These are phyloP conservation scores for Volvox carteri DNA, from an alignment of 163 green algal genomes.

Conservation along the genomic window DNA sequence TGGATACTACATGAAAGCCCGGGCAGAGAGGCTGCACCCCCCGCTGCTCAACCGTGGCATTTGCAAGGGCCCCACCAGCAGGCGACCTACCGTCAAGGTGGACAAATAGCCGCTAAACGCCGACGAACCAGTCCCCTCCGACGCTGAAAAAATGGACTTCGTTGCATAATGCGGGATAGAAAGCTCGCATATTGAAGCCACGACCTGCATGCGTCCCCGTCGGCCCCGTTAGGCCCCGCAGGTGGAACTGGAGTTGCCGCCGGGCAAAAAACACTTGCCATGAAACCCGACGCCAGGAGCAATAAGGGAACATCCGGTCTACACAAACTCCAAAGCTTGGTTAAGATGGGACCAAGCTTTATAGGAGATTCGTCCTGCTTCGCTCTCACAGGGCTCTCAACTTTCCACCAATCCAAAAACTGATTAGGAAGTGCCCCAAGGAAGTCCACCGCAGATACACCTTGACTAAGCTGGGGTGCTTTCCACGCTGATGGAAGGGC, in stretches of 20 bases:
- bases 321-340: slow-evolving; percentile 56
- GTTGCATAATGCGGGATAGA: slow-evolving; percentile 81
- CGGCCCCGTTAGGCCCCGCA: too few relatives aligned
- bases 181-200: slow-evolving; percentile 78
- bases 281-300: slow-evolving; percentile 46
- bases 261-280: slow-evolving; percentile 36
- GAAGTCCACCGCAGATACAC: neutral
- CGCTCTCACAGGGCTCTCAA: slow-evolving; percentile 41
- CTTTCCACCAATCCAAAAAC: slow-evolving; percentile 53
- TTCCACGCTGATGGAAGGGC: neutral
- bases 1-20: too few relatives aligned
- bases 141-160: slow-evolving; percentile 70
- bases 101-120: slow-evolving; percentile 34
- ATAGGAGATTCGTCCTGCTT: neutral
- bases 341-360: slow-evolving; percentile 41
- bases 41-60: too few relatives aligned
- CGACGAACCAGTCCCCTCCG: neutral
- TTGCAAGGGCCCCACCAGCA: too few relatives aligned
- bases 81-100: slow-evolving; percentile 31
- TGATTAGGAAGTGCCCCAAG: slow-evolving; percentile 10
- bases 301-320: slow-evolving; percentile 57
- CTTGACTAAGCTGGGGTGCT: neutral
- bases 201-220: slow-evolving; percentile 57
- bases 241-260: neutral
- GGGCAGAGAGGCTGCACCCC: too few relatives aligned